These are phyloP conservation scores for Ogataea chonburiensis DNA, from an alignment of 805 yeast species.

Conservation along the genomic window DNA sequence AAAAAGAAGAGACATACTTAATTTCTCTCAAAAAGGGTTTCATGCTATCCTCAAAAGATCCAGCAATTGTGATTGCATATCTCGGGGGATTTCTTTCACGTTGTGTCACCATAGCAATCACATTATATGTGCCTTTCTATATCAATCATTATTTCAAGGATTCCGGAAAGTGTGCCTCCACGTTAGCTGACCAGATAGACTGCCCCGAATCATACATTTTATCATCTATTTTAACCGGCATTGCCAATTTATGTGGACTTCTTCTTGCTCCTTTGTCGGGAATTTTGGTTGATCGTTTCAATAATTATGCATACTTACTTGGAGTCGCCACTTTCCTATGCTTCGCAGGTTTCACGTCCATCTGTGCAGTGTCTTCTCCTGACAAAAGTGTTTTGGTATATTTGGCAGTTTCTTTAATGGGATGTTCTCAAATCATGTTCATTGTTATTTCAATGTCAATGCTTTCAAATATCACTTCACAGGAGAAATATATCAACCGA, in stretches of 20 bases:
- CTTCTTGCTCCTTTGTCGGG: slow-evolving; percentile 68
- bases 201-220: slow-evolving; percentile 65
- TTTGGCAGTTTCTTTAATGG: slow-evolving; percentile 48
- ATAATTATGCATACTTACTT: slow-evolving; percentile 33
- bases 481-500: slow-evolving; percentile 42
- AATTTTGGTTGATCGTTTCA: slow-evolving; percentile 46
- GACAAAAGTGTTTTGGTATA: slow-evolving; percentile 34
- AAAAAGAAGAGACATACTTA: slow-evolving; percentile 33
- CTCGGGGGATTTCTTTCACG: slow-evolving; percentile 63
- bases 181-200: slow-evolving; percentile 35
- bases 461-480: slow-evolving; percentile 36
- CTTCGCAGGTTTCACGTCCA: slow-evolving; percentile 40
- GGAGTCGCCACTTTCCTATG: slow-evolving; percentile 44
- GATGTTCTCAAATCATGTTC: slow-evolving; percentile 60
- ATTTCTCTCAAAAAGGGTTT: slow-evolving; percentile 48
- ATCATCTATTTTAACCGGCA: slow-evolving; percentile 68
- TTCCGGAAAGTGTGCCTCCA: slow-evolving; percentile 47
- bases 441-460: slow-evolving; percentile 65
- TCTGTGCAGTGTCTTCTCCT: slow-evolving; percentile 36
- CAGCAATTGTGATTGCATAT: slow-evolving; percentile 53
- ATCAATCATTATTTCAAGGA: slow-evolving; percentile 55
- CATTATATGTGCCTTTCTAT: slow-evolving; percentile 62
- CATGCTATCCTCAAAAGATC: slow-evolving; percentile 43
- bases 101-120: slow-evolving; percentile 54
- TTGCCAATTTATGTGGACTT: slow-evolving; percentile 56